Evolutionary conservation across 2,329 filamentous ascomycete genomes (phyloP).

Genomic region (Macrophomina tecta): DNA sequence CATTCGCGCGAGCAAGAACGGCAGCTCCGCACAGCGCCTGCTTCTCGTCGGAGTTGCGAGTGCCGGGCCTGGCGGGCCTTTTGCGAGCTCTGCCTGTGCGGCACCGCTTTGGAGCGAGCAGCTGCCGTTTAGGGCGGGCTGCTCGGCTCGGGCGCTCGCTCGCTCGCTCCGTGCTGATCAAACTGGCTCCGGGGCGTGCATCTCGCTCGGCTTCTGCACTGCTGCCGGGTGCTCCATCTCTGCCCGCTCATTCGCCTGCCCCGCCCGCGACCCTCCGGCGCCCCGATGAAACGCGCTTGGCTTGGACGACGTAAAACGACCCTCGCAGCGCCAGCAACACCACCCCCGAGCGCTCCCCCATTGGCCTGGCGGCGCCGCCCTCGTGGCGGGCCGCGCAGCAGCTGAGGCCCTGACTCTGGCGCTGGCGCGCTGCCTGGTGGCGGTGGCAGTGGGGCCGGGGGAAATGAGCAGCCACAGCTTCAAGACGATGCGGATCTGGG

Average conservation of each 20-base stretch:
- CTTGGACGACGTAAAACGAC: not conserved
- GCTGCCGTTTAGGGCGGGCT: too few species aligned
- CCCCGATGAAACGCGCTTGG: constrained; percentile 3
- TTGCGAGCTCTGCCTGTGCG: too few species aligned
- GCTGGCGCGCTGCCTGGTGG: not conserved
- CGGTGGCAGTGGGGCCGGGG: constrained; percentile 13
- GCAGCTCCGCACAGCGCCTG: not conserved
- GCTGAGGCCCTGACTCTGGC: not conserved
- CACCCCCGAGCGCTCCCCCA: not conserved
- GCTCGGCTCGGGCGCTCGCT: too few species aligned
- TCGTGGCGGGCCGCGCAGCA: not conserved
- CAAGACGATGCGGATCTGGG: constrained; percentile 1
- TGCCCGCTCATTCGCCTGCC: not conserved
- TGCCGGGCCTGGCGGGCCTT: too few species aligned
- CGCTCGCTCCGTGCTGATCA: too few species aligned
- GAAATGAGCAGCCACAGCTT: constrained; percentile 22
- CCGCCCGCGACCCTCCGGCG: not conserved
- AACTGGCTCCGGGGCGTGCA: too few species aligned
- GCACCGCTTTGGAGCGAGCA: too few species aligned
- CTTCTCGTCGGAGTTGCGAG: too few species aligned
- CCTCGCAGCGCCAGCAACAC: not conserved
- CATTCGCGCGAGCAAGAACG: not conserved
- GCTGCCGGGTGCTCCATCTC: not conserved
- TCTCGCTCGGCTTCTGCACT: not conserved
- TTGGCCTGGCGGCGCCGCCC: not conserved